Evolutionary conservation across 306 rosid genomes (phyloP).

Genomic region (Quercus glauca): DNA sequence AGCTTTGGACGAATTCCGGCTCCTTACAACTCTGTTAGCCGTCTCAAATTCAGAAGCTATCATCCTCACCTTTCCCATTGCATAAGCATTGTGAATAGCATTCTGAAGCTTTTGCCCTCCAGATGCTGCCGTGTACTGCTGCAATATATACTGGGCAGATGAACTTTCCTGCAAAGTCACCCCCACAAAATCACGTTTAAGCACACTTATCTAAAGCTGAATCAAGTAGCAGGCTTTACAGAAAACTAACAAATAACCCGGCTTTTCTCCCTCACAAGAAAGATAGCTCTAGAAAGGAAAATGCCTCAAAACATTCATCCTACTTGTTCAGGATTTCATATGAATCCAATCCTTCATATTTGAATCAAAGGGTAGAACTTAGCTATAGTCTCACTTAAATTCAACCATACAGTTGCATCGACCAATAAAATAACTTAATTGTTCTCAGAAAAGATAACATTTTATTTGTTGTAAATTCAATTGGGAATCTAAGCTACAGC

Average conservation of each 20-base stretch:
- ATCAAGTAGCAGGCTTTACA: constrained; percentile 9
- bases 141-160: constrained; percentile 95
- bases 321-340: background rate
- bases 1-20: constrained; percentile 72
- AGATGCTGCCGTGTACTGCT: constrained; percentile 93
- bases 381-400: too few species aligned
- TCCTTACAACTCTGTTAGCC: constrained; percentile 71
- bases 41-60: constrained; percentile 96
- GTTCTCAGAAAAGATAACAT: too few species aligned
- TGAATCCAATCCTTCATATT: too few species aligned
- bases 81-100: constrained; percentile 80
- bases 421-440: too few species aligned
- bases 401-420: too few species aligned
- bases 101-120: constrained; percentile 93
- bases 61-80: constrained; percentile 97
- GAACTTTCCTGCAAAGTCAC: constrained; percentile 76
- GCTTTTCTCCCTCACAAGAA: background rate
- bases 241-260: background rate
- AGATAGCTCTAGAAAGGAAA: background rate
- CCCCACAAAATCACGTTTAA: constrained; percentile 5
- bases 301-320: background rate
- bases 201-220: background rate
- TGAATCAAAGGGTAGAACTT: too few species aligned
- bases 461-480: too few species aligned
- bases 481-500: too few species aligned